Evolutionary conservation across 2,329 filamentous ascomycete genomes (phyloP).

Genomic region (Chalaropsis ovoidea): DNA sequence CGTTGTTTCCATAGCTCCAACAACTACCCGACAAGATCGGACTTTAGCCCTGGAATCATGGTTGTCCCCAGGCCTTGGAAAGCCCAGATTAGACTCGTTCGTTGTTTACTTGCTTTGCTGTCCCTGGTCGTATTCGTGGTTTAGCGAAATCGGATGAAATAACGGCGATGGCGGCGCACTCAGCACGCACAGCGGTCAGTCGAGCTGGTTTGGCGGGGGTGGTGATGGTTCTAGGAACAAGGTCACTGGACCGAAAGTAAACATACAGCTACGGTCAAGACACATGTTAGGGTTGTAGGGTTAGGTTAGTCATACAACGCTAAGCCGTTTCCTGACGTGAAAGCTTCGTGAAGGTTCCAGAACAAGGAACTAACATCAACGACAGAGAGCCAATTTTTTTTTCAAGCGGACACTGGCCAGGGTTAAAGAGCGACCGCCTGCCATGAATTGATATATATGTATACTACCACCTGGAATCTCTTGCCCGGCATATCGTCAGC

Average conservation of each 20-base stretch:
- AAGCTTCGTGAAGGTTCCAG: conserved; percentile 26
- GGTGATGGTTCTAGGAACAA: neutral
- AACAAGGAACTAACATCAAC: conserved; percentile 20
- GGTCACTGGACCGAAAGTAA: neutral
- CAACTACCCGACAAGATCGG: neutral
- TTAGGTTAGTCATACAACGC: conserved; percentile 4
- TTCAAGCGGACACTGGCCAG: neutral
- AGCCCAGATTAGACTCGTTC: neutral
- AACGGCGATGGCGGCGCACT: neutral
- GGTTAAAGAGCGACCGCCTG: neutral
- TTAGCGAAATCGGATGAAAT: conserved; percentile 18
- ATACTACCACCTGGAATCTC: neutral
- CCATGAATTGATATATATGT: neutral
- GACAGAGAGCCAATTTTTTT: neutral
- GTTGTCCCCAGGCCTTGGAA: neutral
- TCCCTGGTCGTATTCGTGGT: neutral
- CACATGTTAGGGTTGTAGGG: neutral
- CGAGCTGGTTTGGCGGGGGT: neutral
- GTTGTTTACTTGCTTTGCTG: neutral
- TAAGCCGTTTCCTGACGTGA: conserved; percentile 1
- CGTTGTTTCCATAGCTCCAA: neutral
- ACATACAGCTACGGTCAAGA: accelerated
- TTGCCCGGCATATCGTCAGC: neutral
- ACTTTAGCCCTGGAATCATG: neutral
- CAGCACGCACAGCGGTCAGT: neutral